Evolutionary conservation across 2,329 filamentous ascomycete species (phyloP).

Genomic region (Sporothrix euskadiensis): DNA sequence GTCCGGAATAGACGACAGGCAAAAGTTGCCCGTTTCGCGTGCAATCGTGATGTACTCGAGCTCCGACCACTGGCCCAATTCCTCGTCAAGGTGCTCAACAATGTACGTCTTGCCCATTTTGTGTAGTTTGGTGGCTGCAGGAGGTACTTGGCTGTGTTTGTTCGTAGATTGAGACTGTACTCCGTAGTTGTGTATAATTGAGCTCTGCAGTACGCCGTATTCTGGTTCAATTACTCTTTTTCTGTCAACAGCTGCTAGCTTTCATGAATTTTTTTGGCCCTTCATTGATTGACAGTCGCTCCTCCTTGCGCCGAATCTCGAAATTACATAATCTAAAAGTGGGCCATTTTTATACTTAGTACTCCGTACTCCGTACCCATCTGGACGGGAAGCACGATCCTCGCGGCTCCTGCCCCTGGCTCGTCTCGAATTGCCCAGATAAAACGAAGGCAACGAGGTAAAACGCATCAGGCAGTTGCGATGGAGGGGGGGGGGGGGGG

Average conservation of each 20-base stretch:
- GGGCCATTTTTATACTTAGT: neutral
- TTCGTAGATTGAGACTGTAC: neutral
- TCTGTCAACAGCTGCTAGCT: neutral
- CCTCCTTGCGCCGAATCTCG: neutral
- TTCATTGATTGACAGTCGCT: neutral
- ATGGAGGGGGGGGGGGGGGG: neutral
- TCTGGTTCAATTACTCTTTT: neutral
- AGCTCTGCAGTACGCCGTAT: neutral
- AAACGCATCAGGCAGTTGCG: conserved; percentile 15
- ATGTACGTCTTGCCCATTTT: conserved; percentile 70
- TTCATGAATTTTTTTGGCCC: neutral
- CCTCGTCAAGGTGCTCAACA: conserved; percentile 93
- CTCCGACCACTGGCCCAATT: conserved; percentile 90
- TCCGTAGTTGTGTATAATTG: neutral
- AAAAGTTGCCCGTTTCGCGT: conserved; percentile 75
- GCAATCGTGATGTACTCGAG: conserved; percentile 91
- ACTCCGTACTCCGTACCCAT: neutral
- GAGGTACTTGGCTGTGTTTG: neutral
- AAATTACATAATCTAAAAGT: conserved; percentile 18
- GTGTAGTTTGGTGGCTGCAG: neutral
- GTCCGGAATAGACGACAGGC: conserved; percentile 76
- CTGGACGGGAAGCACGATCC: conserved; percentile 5
- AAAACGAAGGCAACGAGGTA: conserved; percentile 20
- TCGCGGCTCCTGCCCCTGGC: conserved; percentile 5
- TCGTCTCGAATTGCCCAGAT: conserved; percentile 24